These are phyloP conservation scores for Plasmodium malariae DNA, from an alignment of 169 alveolate species.

Conservation along the genomic window DNA sequence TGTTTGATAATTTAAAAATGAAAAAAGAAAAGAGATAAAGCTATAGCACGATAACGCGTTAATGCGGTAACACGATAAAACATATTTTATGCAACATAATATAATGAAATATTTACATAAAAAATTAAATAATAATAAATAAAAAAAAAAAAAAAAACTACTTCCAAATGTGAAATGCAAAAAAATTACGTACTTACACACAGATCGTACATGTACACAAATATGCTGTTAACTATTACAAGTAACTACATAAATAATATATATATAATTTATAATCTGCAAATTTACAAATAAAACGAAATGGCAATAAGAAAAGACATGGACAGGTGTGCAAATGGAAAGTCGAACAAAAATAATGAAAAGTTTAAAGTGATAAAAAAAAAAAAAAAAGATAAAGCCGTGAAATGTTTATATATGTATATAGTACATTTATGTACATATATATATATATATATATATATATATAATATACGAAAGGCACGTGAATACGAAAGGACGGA, in stretches of 20 bases:
- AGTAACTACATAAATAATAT: no score
- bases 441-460: neutral
- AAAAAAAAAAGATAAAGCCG: neutral
- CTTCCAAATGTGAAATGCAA: no score
- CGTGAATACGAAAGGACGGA: neutral
- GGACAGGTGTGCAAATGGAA: no score
- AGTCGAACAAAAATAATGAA: no score
- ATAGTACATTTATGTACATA: neutral
- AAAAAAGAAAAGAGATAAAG: neutral
- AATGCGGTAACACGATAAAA: no score
- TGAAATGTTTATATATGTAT: neutral
- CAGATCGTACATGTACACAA: neutral
- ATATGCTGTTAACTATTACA: no score
- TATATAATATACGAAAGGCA: neutral
- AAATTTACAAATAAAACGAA: no score
- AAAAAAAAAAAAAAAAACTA: neutral
- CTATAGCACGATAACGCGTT: no score
- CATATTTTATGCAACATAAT: neutral
- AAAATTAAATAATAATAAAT: constrained; percentile 3
- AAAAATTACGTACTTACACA: neutral
- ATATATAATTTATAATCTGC: no score
- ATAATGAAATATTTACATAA: constrained; percentile 11
- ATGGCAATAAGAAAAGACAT: no score
- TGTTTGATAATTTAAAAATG: constrained; percentile 12
- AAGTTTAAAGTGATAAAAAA: no score